Evolutionary conservation across 1,284 basidiomycete species (phyloP).

Genomic region (Austroboletus novae-zelandiae): DNA sequence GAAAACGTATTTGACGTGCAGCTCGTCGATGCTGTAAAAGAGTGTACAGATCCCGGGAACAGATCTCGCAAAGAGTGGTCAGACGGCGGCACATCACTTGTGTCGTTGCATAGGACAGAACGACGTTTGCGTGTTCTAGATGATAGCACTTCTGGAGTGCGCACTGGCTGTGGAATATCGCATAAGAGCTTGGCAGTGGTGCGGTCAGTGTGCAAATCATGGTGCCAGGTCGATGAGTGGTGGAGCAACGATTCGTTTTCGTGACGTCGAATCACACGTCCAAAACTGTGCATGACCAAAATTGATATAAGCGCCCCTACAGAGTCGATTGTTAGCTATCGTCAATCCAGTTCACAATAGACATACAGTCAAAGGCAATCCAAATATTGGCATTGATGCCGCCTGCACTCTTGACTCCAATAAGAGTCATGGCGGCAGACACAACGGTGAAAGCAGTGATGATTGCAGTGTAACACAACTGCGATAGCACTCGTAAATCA

Average conservation of each 20-base stretch:
- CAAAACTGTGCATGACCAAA: slow-evolving; percentile 60
- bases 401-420: slow-evolving; percentile 48
- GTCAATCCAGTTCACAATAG: background rate
- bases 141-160: slow-evolving; percentile 5
- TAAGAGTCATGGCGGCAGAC: slow-evolving; percentile 47
- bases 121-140: slow-evolving; percentile 5
- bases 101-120: background rate
- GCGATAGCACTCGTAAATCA: slow-evolving; percentile 5
- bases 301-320: slow-evolving; percentile 58
- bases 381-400: slow-evolving; percentile 48
- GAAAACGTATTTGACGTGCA: slow-evolving; percentile 11
- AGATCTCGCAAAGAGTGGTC: slow-evolving; percentile 4
- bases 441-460: slow-evolving; percentile 51
- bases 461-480: slow-evolving; percentile 59
- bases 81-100: background rate
- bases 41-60: slow-evolving; percentile 11
- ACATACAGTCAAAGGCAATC: slow-evolving; percentile 57
- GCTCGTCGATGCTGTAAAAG: slow-evolving; percentile 11
- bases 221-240: slow-evolving; percentile 45
- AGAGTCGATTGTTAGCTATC: background rate
- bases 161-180: slow-evolving; percentile 7
- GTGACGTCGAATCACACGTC: slow-evolving; percentile 59
- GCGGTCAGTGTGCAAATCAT: slow-evolving; percentile 18
- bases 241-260: slow-evolving; percentile 58
- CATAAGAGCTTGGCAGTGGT: slow-evolving; percentile 14